Percentiles rank a stretch among this genome's conserved stretches.
Evolutionary conservation across 305 asterid genomes (phyloP).

Genomic region (Fraxinus nigra): DNA sequence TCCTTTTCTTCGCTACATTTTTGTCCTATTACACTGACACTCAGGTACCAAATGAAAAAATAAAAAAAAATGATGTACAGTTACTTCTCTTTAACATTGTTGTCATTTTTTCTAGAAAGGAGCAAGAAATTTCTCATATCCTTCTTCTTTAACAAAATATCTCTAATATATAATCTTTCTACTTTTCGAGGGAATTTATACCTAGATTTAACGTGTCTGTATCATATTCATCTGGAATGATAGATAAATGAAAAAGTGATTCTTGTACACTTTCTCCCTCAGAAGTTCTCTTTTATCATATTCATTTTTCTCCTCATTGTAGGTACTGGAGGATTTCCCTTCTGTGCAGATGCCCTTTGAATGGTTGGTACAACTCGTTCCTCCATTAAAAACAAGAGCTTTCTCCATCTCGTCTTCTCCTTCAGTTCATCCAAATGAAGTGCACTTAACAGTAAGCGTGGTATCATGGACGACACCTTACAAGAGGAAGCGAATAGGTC

Average conservation of each 20-base stretch:
- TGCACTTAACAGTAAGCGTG: constrained; percentile 73
- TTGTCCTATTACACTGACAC: background rate
- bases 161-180: background rate
- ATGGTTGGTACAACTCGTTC: constrained; percentile 91
- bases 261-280: background rate
- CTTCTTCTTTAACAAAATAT: background rate
- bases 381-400: constrained; percentile 76
- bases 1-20: background rate
- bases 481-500: constrained; percentile 78
- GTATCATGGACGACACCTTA: constrained; percentile 89
- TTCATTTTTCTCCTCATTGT: constrained; percentile 16
- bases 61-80: background rate
- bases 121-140: background rate
- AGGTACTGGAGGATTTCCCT: constrained; percentile 91
- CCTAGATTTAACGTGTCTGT: background rate
- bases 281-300: background rate
- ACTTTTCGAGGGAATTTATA: background rate
- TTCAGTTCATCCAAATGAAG: constrained; percentile 76
- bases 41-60: background rate
- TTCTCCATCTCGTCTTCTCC: constrained; percentile 84
- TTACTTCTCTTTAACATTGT: background rate
- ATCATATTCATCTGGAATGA: constrained; percentile 5
- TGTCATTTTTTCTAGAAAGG: background rate
- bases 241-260: background rate
- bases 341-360: constrained; percentile 89